These are phyloP conservation scores for Microbotryomycetes sp. DNA, from an alignment of 1,284 basidiomycete species.

Conservation along the genomic window DNA sequence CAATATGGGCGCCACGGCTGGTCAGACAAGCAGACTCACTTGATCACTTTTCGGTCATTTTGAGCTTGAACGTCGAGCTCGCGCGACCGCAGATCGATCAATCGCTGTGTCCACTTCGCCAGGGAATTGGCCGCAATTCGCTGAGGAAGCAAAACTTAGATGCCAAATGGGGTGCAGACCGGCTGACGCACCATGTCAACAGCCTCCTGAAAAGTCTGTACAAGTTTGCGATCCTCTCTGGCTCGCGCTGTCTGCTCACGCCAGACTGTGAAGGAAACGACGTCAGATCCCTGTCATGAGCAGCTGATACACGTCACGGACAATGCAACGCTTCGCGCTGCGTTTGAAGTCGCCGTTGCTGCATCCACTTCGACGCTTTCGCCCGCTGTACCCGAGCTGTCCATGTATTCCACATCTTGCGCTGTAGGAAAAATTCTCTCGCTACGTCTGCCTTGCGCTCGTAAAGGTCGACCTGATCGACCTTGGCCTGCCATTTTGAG, in stretches of 20 bases:
- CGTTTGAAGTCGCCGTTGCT: background rate
- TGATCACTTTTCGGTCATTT: background rate
- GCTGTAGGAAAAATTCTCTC: constrained; percentile 9
- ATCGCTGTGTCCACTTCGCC: constrained; percentile 4
- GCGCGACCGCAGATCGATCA: constrained; percentile 12
- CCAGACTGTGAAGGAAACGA: constrained; percentile 13
- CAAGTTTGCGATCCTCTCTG: background rate
- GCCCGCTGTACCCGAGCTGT: background rate
- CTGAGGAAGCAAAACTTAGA: background rate
- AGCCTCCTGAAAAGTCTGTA: background rate
- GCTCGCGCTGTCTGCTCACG: background rate
- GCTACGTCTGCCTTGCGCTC: constrained; percentile 9
- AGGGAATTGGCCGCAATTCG: background rate
- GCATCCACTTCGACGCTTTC: background rate
- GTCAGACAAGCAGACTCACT: background rate
- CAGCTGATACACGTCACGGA: background rate
- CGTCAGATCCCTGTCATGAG: background rate
- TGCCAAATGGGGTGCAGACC: background rate
- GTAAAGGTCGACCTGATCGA: background rate
- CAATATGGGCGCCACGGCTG: too few relatives aligned
- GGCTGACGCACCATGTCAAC: background rate
- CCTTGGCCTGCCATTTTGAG: constrained; percentile 3
- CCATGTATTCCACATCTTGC: constrained; percentile 12
- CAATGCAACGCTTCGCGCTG: constrained; percentile 9
- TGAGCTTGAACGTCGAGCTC: constrained; percentile 10